A percentile compares a stretch with the other conserved stretches of the same genome.
Conservation (phyloP, 768 basidiomycete genomes). For the Tricholoma furcatifolium region DNA sequence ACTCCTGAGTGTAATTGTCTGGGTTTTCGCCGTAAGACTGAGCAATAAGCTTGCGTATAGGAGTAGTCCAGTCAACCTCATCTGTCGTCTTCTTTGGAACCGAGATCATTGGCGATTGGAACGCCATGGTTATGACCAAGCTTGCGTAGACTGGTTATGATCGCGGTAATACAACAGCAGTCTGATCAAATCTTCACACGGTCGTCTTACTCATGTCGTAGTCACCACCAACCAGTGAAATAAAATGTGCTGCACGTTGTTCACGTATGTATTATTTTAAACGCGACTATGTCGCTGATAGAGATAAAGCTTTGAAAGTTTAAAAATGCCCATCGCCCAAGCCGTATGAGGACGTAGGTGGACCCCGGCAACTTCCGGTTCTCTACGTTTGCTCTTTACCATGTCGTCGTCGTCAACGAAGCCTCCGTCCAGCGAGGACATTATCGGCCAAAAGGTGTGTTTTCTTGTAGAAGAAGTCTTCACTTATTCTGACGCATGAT, state of each 20-base stretch:
- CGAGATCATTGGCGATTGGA: conserved; percentile 86
- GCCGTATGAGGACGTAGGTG: not conserved
- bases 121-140: conserved; percentile 48
- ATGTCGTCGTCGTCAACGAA: conserved; percentile 59
- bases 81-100: conserved; percentile 95
- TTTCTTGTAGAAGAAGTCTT: not conserved
- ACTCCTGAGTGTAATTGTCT: conserved; percentile 84
- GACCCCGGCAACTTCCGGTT: conserved; percentile 33
- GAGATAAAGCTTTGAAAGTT: not conserved
- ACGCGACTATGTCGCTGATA: no score
- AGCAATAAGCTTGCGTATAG: conserved; percentile 82
- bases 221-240: no score
- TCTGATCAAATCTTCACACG: no score
- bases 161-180: no score
- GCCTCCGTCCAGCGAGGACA: conserved; percentile 84
- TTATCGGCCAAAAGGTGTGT: conserved; percentile 85
- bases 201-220: no score
- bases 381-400: conserved; percentile 11
- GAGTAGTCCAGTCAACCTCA: conserved; percentile 94
- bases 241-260: no score
- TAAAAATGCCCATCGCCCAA: not conserved
- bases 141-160: no score
- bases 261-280: no score
- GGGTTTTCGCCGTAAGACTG: conserved; percentile 94
- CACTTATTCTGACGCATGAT: conserved; percentile 14